phyloP scores from a whole-genome alignment of 139 green algal genomes.

The Closterium sp. region DNA sequence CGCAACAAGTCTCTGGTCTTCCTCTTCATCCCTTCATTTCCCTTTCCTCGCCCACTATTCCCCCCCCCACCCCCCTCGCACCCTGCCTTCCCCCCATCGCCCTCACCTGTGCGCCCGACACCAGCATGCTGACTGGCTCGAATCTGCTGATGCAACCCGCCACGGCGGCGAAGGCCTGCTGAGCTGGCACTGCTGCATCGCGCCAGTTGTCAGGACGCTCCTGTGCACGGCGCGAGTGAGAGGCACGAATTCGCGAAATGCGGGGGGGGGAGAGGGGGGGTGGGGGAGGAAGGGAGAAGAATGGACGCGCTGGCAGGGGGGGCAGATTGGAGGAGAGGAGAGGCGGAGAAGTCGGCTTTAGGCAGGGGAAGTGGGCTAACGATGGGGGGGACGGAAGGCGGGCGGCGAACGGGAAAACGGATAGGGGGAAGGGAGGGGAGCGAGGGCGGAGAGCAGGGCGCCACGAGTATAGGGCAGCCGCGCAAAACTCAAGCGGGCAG shows the following conservation, averaged over 20 bases:
- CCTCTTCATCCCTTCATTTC: neutral
- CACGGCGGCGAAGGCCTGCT: slow-evolving; percentile 59
- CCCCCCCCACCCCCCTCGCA: neutral
- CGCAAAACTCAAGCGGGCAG: too few species aligned
- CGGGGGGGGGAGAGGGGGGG: too few species aligned
- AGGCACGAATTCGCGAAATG: too few species aligned
- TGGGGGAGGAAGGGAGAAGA: too few species aligned
- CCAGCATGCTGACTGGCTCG: slow-evolving; percentile 58
- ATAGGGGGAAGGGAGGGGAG: neutral
- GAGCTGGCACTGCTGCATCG: slow-evolving; percentile 37
- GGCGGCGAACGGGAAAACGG: neutral
- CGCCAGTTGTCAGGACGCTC: slow-evolving; percentile 61
- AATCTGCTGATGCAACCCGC: slow-evolving; percentile 57
- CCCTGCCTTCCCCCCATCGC: neutral
- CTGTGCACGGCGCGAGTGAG: slow-evolving; percentile 2
- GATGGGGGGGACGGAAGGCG: neutral
- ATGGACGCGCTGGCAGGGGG: too few species aligned
- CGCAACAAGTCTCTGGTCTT: neutral
- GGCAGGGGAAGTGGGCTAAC: neutral
- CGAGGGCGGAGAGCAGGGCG: neutral
- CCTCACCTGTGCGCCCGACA: slow-evolving; percentile 33
- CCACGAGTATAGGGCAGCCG: too few species aligned
- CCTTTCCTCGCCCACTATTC: neutral
- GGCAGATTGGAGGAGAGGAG: neutral
- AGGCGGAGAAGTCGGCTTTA: neutral